These are phyloP conservation scores for Eragrostis nindensis DNA, from an alignment of 176 grass and related monocot genomes.

Conservation along the genomic window DNA sequence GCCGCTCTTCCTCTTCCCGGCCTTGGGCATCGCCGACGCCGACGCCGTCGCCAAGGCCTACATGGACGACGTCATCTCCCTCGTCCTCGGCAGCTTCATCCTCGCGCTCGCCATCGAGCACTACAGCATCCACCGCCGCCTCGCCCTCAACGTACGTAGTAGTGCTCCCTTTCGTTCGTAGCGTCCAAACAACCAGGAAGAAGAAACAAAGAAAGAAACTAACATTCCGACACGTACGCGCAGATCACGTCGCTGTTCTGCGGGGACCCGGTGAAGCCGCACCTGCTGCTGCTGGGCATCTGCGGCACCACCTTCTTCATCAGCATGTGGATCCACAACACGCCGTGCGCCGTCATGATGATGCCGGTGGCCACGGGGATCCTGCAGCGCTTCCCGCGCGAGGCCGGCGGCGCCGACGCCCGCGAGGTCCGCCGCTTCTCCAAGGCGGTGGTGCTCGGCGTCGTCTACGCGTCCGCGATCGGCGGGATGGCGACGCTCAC, in stretches of 20 bases:
- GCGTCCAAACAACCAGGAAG: background rate
- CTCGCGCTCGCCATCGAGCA: constrained; percentile 92
- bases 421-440: constrained; percentile 57
- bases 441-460: constrained; percentile 82
- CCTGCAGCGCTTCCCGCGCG: constrained; percentile 70
- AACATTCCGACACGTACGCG: too few species aligned
- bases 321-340: constrained; percentile 99
- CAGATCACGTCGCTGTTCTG: constrained; percentile 79
- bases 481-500: constrained; percentile 77
- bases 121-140: constrained; percentile 86
- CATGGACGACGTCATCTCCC: constrained; percentile 95
- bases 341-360: constrained; percentile 84
- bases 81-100: constrained; percentile 96
- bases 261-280: constrained; percentile 75
- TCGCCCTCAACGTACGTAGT: constrained; percentile 80
- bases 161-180: too few species aligned
- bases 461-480: constrained; percentile 68
- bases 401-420: background rate
- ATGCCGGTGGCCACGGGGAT: constrained; percentile 83
- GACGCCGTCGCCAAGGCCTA: constrained; percentile 73
- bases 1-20: constrained; percentile 90
- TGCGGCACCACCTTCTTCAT: constrained; percentile 69
- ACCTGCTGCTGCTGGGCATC: constrained; percentile 80
- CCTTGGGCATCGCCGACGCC: constrained; percentile 62
- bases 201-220: background rate